A percentile compares a stretch with the other conserved stretches of the same genome.
Evolutionary conservation across 768 basidiomycete species (phyloP).

Genomic region (Leccinum obscurum): DNA sequence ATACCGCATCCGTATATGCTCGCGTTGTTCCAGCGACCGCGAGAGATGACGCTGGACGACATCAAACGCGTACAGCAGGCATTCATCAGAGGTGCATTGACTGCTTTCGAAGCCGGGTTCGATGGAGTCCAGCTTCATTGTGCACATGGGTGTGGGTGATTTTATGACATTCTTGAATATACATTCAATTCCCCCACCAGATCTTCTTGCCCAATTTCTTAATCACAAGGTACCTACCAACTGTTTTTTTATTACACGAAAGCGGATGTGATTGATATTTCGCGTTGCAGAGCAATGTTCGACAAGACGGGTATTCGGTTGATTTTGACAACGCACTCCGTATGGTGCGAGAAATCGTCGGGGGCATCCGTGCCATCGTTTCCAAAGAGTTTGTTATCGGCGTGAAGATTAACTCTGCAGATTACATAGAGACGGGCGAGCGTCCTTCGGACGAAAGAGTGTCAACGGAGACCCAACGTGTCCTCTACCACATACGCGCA

Average conservation of each 20-base stretch:
- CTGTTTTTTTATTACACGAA: not conserved
- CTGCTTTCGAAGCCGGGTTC: conserved; percentile 71
- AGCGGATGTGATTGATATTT: conserved; percentile 20
- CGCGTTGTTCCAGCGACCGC: conserved; percentile 64
- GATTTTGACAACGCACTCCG: conserved; percentile 46
- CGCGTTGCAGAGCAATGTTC: conserved; percentile 45
- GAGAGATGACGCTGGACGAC: conserved; percentile 55
- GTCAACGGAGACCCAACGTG: conserved; percentile 35
- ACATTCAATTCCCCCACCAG: conserved; percentile 35
- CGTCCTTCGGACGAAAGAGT: conserved; percentile 34
- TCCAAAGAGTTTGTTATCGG: conserved; percentile 67
- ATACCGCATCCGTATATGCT: conserved; percentile 31
- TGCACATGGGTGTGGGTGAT: conserved; percentile 77
- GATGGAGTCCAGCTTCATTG: conserved; percentile 87
- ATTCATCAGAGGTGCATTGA: conserved; percentile 66
- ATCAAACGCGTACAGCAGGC: conserved; percentile 57
- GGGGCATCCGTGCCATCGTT: conserved; percentile 52
- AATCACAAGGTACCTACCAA: conserved; percentile 56
- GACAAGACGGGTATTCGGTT: conserved; percentile 61
- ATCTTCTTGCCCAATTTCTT: conserved; percentile 78
- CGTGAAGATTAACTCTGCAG: conserved; percentile 79
- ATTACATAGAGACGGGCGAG: conserved; percentile 51
- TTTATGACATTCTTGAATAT: not conserved
- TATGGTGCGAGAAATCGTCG: conserved; percentile 56
- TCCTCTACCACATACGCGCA: conserved; percentile 57